Evolutionary conservation across 345 rosid species (phyloP), one percentile per base, ranked within the genome.

Genomic region (Brassica napus): DNA sequence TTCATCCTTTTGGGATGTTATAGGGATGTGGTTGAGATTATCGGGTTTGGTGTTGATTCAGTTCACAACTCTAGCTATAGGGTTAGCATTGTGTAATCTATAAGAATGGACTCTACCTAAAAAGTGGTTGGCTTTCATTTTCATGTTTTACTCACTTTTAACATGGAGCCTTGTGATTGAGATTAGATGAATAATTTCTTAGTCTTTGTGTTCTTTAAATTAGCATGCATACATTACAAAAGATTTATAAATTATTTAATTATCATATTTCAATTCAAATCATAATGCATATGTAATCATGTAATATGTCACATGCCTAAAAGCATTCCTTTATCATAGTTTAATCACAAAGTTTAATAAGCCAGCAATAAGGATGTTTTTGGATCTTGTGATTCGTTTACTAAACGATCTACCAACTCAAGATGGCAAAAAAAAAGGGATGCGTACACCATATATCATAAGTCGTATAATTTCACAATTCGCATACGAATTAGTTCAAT

Each of bases 321-420:
- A 72, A 72, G 68, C 73, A 58, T 72, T 37, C 39, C 2, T 65
- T 72, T 65, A 37, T 55, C 15, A 18, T 72, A 65, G 52, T 72
- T 42, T 42, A 72, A 34, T 62, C 39, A 49, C 11, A 62, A 60
- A 73, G 57, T 34, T 31, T 65, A 42, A 78, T 39, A 72, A 31
- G 54, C 63, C 78, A 79, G 54, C 69, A 34, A 60, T 60, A 59
- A n/a, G 47, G 14, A 67, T 52, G 18, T 47, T 31, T 79, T 59
- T 72, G 73, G 42, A 59, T 72, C 68, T 66, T 65, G 34, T 55
- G 72, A 65, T 71, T 26, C 34, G 64, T 24, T 60, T 24, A 60
- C 26, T 1, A 60, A 58, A 73, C 34, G 73, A 59, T 79, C 54
- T 59, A 60, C 69, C 73, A 79, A 73, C 74, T 54, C 55, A 73